Evolutionary conservation across 2,329 filamentous ascomycete genomes (phyloP).

Genomic region (Cercospora brassicicola): DNA sequence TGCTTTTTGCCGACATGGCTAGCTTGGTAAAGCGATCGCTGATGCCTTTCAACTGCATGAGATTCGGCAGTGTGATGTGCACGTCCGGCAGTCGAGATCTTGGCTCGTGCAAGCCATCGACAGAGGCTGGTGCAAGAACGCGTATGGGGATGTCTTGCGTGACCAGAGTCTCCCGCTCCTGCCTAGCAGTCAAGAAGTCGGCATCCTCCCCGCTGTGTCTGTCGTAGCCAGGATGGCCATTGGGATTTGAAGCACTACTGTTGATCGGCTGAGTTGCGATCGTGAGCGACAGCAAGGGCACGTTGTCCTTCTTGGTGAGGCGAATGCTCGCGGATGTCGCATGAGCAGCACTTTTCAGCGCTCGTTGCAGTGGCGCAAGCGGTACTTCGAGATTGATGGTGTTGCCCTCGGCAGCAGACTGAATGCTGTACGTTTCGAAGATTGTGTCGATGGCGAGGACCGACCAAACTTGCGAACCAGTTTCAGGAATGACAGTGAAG

Average conservation of each 20-base stretch:
- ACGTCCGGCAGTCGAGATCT: slow-evolving; percentile 88
- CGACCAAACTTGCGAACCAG: slow-evolving; percentile 88
- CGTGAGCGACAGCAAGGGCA: slow-evolving; percentile 85
- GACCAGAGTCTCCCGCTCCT: slow-evolving; percentile 85
- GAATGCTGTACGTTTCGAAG: slow-evolving; percentile 80
- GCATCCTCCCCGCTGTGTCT: slow-evolving; percentile 32
- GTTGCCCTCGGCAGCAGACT: slow-evolving; percentile 78
- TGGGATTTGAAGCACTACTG: slow-evolving; percentile 45
- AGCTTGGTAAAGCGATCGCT: slow-evolving; percentile 94
- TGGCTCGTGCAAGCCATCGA: slow-evolving; percentile 94
- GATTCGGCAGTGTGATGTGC: slow-evolving; percentile 82
- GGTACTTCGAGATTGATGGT: slow-evolving; percentile 96
- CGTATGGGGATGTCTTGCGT: slow-evolving; percentile 96
- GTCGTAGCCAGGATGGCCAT: slow-evolving; percentile 27
- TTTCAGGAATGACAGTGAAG: slow-evolving; percentile 93
- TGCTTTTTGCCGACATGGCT: slow-evolving; percentile 51
- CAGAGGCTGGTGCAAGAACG: slow-evolving; percentile 76
- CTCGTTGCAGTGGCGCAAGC: slow-evolving; percentile 80
- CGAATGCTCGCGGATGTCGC: slow-evolving; percentile 80
- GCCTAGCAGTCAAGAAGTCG: slow-evolving; percentile 50
- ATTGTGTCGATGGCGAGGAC: slow-evolving; percentile 64
- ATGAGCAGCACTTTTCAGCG: slow-evolving; percentile 83
- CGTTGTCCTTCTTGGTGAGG: slow-evolving; percentile 86
- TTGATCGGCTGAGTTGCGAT: slow-evolving; percentile 73
- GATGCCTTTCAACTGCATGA: slow-evolving; percentile 87